Evolutionary conservation across 2,329 filamentous ascomycete species (phyloP).

Genomic region (Cephalotrichum gorgonifer): DNA sequence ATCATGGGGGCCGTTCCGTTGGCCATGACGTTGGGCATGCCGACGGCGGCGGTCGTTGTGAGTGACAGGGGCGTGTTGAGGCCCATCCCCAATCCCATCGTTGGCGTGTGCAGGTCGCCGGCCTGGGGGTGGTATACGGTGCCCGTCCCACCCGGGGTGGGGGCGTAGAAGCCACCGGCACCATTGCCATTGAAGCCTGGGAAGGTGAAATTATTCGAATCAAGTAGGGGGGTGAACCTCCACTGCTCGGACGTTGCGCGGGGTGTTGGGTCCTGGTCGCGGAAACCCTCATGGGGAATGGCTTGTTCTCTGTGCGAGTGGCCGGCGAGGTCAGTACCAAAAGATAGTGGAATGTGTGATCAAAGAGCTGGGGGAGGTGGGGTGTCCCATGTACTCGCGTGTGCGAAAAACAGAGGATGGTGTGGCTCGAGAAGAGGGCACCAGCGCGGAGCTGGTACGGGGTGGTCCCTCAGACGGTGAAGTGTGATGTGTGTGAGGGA

Average conservation of each 20-base stretch:
- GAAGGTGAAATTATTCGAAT: constrained; percentile 76
- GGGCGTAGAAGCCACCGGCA: constrained; percentile 72
- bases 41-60: constrained; percentile 58
- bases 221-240: constrained; percentile 80
- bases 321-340: not conserved
- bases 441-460: too few species aligned
- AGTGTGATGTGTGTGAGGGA: not conserved
- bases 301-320: not conserved
- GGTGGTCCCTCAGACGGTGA: not conserved
- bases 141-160: constrained; percentile 71
- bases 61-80: constrained; percentile 75
- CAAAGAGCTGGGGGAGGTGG: too few species aligned
- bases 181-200: constrained; percentile 68
- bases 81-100: constrained; percentile 62
- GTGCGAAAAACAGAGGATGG: not conserved
- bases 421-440: not conserved
- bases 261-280: constrained; percentile 73
- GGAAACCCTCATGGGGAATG: constrained; percentile 29
- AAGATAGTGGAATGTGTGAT: too few species aligned
- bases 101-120: constrained; percentile 79
- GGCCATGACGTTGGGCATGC: constrained; percentile 51
- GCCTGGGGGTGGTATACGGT: constrained; percentile 75
- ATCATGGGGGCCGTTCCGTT: constrained; percentile 41
- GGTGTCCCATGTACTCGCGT: not conserved
- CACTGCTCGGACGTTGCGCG: constrained; percentile 71